Percentiles rank a stretch among this genome's conserved stretches.
Conservation (phyloP, 495 filamentous ascomycete species). For the Neurospora sp. region DNA sequence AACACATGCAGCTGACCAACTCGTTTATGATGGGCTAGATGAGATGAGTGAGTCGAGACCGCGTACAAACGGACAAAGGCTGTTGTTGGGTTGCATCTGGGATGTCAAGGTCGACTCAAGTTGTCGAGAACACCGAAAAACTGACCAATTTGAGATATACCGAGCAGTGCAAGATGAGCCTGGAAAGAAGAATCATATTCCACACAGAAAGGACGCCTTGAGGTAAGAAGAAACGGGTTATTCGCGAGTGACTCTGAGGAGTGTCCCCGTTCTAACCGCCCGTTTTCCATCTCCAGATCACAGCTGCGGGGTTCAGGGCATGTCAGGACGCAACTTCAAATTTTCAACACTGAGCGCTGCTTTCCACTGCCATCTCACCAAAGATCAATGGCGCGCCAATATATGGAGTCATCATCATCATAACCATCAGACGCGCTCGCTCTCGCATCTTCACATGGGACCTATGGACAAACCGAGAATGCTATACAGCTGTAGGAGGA, state of each 20-base stretch:
- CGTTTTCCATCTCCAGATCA: not conserved
- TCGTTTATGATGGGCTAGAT: not conserved
- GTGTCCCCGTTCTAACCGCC: not conserved
- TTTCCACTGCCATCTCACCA: not conserved
- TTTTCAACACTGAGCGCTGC: not conserved
- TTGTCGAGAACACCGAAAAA: not conserved
- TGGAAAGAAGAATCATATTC: not conserved
- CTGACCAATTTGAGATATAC: not conserved
- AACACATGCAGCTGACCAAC: not conserved
- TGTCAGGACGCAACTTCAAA: not conserved
- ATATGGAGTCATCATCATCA: not conserved
- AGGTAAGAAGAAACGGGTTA: not conserved
- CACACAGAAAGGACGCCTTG: not conserved
- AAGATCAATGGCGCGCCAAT: not conserved
- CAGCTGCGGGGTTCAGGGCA: not conserved
- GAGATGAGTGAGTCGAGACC: not conserved
- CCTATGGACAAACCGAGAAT: not conserved
- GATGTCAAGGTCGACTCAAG: not conserved
- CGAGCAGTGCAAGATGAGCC: not conserved
- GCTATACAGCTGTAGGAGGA: not conserved
- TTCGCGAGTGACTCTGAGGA: not conserved
- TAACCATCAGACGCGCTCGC: not conserved
- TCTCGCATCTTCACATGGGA: not conserved
- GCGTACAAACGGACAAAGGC: not conserved
- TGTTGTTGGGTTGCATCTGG: not conserved